Evolutionary conservation across 345 rosid genomes (phyloP), one percentile per base, ranked within the genome.

Genomic region (Eucalyptus dawsonii): DNA sequence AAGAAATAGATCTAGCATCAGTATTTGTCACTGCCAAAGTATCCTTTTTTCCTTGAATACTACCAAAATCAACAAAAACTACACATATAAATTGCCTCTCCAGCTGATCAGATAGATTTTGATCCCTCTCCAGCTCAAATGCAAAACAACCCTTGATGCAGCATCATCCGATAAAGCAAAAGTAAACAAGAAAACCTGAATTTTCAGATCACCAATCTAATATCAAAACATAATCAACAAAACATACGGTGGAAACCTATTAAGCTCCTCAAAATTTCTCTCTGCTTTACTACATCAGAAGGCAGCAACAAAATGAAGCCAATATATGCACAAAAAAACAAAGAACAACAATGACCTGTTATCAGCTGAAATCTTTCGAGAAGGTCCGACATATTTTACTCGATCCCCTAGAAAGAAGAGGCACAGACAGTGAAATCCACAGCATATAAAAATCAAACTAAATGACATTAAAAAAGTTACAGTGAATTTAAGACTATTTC

Each of bases 351-450:
- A 50, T 87, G 58, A 98, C 99, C 97, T 96, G 91, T 93, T 92
- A 92, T 94, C 95, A 91, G 94, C 95, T 90, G 95, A 94, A 89
- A 89, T 62, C 72, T 87, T 91, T 89, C 85, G 91, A 37, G 99
- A 90, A 86, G 94, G 91, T 80, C 99, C 99, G 31, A 94, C 90
- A 87, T 97, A 98, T 90, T 95, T 98, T 89, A 98, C 98, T 50
- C 96, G 97, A 93, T 98, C 99, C 91, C 99, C 99, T 97, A 92
- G 80, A 89, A 88, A 72, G 83, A 80, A 50, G 58, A 87, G 31
- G 69, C 65, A 15, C 45, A 31, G 5, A 50, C 85, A 8, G 37
- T 19, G 69, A 47, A 29, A 53, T 40, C 13, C 58, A 67, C 29
- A 58, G 86, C 72, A 47, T 34, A 49, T 3, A 51, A 76, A 37